These are phyloP conservation scores for Botrytis elliptica DNA, from an alignment of 2,329 filamentous ascomycete genomes.

Conservation along the genomic window DNA sequence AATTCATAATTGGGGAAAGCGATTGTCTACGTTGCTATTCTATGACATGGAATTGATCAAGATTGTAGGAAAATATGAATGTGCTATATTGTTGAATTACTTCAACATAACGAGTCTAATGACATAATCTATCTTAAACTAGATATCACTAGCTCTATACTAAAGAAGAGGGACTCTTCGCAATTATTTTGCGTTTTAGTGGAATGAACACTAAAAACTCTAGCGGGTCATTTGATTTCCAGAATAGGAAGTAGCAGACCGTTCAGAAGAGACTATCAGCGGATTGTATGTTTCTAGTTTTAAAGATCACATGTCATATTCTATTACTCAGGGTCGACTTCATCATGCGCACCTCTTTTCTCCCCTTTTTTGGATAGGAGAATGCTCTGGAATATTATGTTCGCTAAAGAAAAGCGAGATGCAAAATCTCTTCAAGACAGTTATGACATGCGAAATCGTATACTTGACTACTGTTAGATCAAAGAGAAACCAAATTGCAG, in stretches of 20 bases:
- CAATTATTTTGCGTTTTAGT: not conserved
- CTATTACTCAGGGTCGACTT: not conserved
- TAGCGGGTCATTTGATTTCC: not conserved
- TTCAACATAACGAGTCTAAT: not conserved
- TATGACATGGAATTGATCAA: not conserved
- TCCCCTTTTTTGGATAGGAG: not conserved
- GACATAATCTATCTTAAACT: not conserved
- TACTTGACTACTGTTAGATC: not conserved
- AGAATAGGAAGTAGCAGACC: not conserved
- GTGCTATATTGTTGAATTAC: too few species aligned
- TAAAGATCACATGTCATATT: not conserved
- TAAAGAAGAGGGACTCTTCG: not conserved
- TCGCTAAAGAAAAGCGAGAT: not conserved
- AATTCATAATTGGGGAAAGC: not conserved
- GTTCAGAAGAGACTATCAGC: rapidly evolving
- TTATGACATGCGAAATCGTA: not conserved
- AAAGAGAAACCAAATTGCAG: not conserved
- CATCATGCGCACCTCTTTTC: too few species aligned
- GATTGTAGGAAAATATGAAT: not conserved
- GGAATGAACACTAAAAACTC: not conserved
- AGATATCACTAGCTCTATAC: not conserved
- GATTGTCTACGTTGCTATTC: not conserved
- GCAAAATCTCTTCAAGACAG: not conserved
- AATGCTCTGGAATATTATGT: not conserved
- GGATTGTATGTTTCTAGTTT: not conserved